Percentiles rank a stretch among this genome's conserved stretches.
These are phyloP conservation scores for Ustilago lituana DNA, from an alignment of 1,284 basidiomycete species.

Conservation along the genomic window DNA sequence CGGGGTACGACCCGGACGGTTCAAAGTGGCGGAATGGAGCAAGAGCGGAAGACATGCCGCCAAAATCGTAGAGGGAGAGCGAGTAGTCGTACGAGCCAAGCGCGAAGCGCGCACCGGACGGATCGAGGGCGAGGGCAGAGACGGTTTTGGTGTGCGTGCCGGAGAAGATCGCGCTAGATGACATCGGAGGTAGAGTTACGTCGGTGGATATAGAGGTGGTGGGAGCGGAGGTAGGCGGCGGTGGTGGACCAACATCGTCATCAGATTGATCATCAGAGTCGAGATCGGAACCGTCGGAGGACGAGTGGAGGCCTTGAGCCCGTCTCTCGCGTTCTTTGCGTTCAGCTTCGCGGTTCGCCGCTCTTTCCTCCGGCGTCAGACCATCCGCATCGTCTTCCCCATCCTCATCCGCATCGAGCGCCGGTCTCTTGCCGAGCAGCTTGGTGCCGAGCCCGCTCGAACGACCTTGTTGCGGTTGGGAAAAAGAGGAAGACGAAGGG, in stretches of 20 bases:
- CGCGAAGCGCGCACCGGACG: constrained; percentile 87
- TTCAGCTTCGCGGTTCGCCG: constrained; percentile 30
- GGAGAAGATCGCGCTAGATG: constrained; percentile 69
- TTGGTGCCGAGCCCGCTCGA: too few species aligned
- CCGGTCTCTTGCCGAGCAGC: constrained; percentile 16
- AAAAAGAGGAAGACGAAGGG: too few species aligned
- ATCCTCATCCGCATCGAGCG: constrained; percentile 1
- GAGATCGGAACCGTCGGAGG: constrained; percentile 22
- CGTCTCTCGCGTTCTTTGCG: constrained; percentile 15
- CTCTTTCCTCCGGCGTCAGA: constrained; percentile 52
- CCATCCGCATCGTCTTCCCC: constrained; percentile 53
- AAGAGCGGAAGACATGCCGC: constrained; percentile 86
- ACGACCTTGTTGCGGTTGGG: not conserved
- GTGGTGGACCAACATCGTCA: constrained; percentile 29
- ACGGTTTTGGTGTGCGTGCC: constrained; percentile 94
- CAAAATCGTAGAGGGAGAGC: constrained; percentile 98
- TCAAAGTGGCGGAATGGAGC: constrained; percentile 97
- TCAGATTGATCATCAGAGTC: constrained; percentile 25
- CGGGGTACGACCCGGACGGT: constrained; percentile 82
- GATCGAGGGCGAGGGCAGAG: constrained; percentile 88
- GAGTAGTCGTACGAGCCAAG: constrained; percentile 96
- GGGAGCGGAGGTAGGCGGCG: constrained; percentile 7
- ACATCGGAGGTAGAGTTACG: constrained; percentile 17
- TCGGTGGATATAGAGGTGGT: not conserved
- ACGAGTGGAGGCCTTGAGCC: constrained; percentile 8